Conservation (phyloP, 495 filamentous ascomycete species). For the Staphylotrichum longicolle region DNA sequence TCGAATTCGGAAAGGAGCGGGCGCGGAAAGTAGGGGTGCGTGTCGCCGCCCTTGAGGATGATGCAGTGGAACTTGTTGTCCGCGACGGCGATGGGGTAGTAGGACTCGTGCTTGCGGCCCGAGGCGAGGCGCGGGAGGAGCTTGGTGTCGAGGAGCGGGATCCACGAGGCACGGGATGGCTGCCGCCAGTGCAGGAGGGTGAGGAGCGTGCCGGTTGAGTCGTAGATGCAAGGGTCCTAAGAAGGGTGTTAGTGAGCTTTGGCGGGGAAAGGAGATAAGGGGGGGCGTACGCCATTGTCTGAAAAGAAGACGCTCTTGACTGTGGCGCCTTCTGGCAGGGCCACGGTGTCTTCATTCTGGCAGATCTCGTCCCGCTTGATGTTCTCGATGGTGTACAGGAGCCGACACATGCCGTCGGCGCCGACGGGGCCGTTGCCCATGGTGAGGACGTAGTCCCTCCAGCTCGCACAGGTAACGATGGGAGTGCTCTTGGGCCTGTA, state of each 20-base stretch:
- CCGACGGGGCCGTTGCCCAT: slow-evolving; percentile 87
- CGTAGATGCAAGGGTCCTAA: slow-evolving; percentile 90
- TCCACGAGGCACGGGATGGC: slow-evolving; percentile 81
- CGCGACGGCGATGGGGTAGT: slow-evolving; percentile 94
- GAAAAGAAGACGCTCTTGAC: slow-evolving; percentile 88
- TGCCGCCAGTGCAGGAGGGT: slow-evolving; percentile 88
- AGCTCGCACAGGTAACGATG: slow-evolving; percentile 86
- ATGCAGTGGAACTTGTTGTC: slow-evolving; percentile 95
- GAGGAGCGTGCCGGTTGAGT: slow-evolving; percentile 80
- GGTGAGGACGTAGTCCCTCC: slow-evolving; percentile 89
- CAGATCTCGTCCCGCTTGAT: slow-evolving; percentile 88
- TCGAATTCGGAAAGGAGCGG: slow-evolving; percentile 92
- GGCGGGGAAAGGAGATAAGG: neutral
- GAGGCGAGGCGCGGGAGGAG: slow-evolving; percentile 74
- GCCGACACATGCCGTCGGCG: slow-evolving; percentile 66
- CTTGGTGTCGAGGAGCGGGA: slow-evolving; percentile 86
- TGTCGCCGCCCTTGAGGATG: slow-evolving; percentile 92
- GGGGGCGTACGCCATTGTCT: slow-evolving; percentile 65
- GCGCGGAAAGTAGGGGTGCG: slow-evolving; percentile 91
- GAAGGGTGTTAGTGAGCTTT: slow-evolving; percentile 21
- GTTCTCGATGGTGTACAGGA: slow-evolving; percentile 89
- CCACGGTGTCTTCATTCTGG: slow-evolving; percentile 88
- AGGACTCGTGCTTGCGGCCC: slow-evolving; percentile 82
- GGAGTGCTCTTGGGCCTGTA: slow-evolving; percentile 87
- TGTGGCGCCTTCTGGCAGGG: slow-evolving; percentile 67